Evolutionary conservation across 2,329 filamentous ascomycete genomes (phyloP).

Genomic region (Cladosporium colombiae): DNA sequence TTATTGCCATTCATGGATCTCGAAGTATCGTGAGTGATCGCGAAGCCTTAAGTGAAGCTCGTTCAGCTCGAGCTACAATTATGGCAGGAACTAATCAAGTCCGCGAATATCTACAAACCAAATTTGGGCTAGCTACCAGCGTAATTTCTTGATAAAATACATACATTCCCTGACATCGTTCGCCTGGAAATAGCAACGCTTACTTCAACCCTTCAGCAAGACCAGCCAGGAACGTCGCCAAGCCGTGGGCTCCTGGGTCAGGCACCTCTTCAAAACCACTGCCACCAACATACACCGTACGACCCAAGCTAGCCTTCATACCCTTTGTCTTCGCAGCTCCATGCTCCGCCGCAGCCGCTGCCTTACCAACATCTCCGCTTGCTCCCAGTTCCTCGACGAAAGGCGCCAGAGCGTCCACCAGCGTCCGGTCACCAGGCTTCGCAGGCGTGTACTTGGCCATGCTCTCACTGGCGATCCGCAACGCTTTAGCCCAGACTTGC

Average conservation of each 20-base stretch:
- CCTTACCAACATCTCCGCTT: slow-evolving; percentile 67
- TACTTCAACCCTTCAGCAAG: slow-evolving; percentile 60
- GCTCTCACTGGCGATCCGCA: slow-evolving; percentile 69
- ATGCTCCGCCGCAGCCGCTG: slow-evolving; percentile 71
- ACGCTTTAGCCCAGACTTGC: slow-evolving; percentile 64
- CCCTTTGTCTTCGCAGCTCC: slow-evolving; percentile 84
- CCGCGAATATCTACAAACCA: not conserved
- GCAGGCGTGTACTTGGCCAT: slow-evolving; percentile 86
- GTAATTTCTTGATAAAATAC: not conserved
- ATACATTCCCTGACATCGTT: not conserved
- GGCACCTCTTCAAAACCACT: slow-evolving; percentile 71
- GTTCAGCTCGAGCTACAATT: not conserved
- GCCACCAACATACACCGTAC: slow-evolving; percentile 80
- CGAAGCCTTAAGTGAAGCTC: not conserved
- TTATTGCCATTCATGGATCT: not conserved
- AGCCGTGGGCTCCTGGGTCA: slow-evolving; percentile 75
- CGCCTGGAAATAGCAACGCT: not conserved
- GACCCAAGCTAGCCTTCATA: slow-evolving; percentile 86
- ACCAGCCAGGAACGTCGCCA: slow-evolving; percentile 80
- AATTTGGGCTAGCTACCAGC: not conserved
- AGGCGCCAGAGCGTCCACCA: slow-evolving; percentile 86
- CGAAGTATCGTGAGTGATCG: not conserved
- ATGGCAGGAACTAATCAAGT: not conserved
- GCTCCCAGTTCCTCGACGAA: slow-evolving; percentile 73
- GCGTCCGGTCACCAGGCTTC: slow-evolving; percentile 81